Conservation (phyloP, 2,329 filamentous ascomycete species). For the Amesomyces nigricolor region DNA sequence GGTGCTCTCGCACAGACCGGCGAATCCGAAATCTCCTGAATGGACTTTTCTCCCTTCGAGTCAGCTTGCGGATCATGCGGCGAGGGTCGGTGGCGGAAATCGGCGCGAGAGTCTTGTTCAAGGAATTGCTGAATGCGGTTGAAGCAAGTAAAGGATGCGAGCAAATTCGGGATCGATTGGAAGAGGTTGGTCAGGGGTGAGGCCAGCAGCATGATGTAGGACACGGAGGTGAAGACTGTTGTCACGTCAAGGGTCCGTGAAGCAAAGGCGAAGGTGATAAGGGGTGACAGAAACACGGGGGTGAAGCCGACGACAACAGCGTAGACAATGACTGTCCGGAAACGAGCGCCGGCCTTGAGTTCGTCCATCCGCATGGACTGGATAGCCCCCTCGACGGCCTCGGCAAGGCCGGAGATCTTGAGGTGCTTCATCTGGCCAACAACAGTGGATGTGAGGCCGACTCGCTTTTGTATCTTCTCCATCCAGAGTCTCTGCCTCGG, state of each 20-base stretch:
- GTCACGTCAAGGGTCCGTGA: conserved; percentile 18
- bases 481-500: conserved; percentile 36
- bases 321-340: conserved; percentile 27
- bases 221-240: conserved; percentile 21
- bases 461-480: conserved; percentile 38
- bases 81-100: conserved; percentile 23
- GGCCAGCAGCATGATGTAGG: conserved; percentile 23
- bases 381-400: conserved; percentile 26
- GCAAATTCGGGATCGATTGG: conserved; percentile 18
- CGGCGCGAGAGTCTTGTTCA: conserved; percentile 26
- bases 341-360: conserved; percentile 28
- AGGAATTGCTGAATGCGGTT: conserved; percentile 28
- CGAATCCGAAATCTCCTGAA: neutral
- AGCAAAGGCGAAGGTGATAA: conserved; percentile 28
- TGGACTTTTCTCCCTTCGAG: neutral
- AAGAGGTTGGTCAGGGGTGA: conserved; percentile 19
- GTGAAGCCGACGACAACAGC: conserved; percentile 31
- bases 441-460: conserved; percentile 37
- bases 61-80: neutral
- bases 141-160: conserved; percentile 23
- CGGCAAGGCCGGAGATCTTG: conserved; percentile 38
- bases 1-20: neutral
- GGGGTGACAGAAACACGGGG: conserved; percentile 35
- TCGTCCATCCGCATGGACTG: conserved; percentile 28
- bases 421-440: conserved; percentile 42